A percentile compares a stretch with the other conserved stretches of the same genome.
phyloP scores from a whole-genome alignment of 371 early-diverging fungal species.

The Encephalitozoon hellem region DNA sequence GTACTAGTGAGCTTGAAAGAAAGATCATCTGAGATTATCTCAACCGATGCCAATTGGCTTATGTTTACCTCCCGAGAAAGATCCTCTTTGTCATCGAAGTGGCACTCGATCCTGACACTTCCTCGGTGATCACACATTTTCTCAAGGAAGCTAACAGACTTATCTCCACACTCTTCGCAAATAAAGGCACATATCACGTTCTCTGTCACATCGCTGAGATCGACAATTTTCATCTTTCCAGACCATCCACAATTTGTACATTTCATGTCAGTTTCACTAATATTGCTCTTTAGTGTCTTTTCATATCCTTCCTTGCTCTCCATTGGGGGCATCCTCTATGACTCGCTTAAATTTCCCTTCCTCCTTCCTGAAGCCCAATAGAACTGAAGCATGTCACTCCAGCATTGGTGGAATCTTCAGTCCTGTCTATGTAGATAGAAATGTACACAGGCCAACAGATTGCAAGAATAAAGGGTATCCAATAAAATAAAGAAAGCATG shows the following conservation, averaged over 20 bases:
- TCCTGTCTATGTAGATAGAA: neutral
- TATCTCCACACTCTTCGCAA: conserved; percentile 30
- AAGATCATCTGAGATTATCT: conserved; percentile 8
- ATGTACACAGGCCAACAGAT: neutral
- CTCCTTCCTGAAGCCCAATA: neutral
- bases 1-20: conserved; percentile 1
- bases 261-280: neutral
- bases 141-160: conserved; percentile 1
- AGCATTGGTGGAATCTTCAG: neutral
- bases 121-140: neutral
- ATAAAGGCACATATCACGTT: conserved; percentile 17
- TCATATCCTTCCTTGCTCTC: neutral
- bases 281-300: neutral
- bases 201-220: conserved; percentile 5
- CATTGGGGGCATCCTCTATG: neutral
- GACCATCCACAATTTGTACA: neutral
- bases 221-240: neutral
- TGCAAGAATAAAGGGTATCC: neutral
- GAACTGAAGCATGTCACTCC: neutral
- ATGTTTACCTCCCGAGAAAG: conserved; percentile 21
- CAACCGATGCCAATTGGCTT: neutral
- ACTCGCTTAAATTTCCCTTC: neutral
- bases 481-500: neutral
- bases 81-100: conserved; percentile 17
- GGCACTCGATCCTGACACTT: conserved; percentile 23